Base-by-base conservation (phyloP, 768 basidiomycete species). In the Cystobasidium ongulense region DNA sequence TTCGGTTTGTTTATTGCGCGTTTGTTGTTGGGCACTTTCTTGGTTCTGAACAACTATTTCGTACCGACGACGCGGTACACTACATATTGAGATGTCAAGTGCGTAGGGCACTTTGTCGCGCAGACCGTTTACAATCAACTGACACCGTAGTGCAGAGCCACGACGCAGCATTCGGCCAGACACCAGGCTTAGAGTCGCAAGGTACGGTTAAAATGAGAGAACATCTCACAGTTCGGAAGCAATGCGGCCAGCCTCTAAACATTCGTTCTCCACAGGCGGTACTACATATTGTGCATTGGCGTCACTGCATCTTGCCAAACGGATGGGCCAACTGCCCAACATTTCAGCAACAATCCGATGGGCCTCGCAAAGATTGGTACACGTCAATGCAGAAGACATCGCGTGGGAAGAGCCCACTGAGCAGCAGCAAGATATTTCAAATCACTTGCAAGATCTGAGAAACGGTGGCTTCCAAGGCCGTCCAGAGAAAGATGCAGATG, bases 211-310 rank as follows among this genome's bases (percentile, higher is more conserved):
- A n/a, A 50, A 21, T n/a, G 15, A 50, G 15, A 50, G 46, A 4
- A 50, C 5, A 11, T 4, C 21, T n/a, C 3, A 63, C 29, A 18
- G 25, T 73, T 21, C n/a, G 18, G 23, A 23, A 1, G 23, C 1
- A 31, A 29, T 52, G 54, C 2, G 1, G 31, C 27, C 18, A 11
- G 1, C 18, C 23, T 52, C 41, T 17, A 46, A n/a, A 17, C 10
- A 27, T 41, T 46, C 65, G 38, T 59, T 67, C n/a, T 27, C 54
- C 17, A 15, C 76, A 92, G 93, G 94, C 23, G 95, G 95, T 7
- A 90, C 92, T 21, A 96, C 95, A 0, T 98, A 97, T 81, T 94
- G 90, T 76, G 89, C 90, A 0, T 80, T 96, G 31, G 92, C 93
- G 0, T 85, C 89, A 0, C 84, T 94, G 15, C 80, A 86, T 70